Percentiles rank a stretch among this genome's conserved stretches.
Evolutionary conservation across 2,329 filamentous ascomycete species (phyloP).

Genomic region (Claviceps sp.): DNA sequence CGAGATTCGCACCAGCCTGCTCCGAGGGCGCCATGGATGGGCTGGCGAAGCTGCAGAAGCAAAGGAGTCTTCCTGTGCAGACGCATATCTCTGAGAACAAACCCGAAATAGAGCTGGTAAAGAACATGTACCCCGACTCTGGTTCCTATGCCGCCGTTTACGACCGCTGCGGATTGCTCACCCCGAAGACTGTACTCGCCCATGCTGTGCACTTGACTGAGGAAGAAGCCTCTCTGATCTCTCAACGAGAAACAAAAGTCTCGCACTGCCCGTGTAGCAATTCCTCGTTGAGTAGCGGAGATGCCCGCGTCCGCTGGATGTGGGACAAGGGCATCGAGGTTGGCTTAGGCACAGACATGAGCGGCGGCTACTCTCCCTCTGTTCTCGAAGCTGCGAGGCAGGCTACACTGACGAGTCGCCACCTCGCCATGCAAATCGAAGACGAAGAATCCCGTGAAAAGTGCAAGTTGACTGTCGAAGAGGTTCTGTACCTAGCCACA

Average conservation of each 20-base stretch:
- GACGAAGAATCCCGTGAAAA: slow-evolving; percentile 27
- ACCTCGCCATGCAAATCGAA: slow-evolving; percentile 43
- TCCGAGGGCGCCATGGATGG: slow-evolving; percentile 43
- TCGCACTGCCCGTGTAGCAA: slow-evolving; percentile 85
- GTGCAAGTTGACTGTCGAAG: slow-evolving; percentile 66
- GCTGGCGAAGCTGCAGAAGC: slow-evolving; percentile 51
- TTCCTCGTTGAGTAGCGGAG: slow-evolving; percentile 65
- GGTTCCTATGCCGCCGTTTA: slow-evolving; percentile 66
- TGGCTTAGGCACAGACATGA: slow-evolving; percentile 83
- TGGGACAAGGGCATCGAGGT: slow-evolving; percentile 64
- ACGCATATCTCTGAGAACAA: slow-evolving; percentile 84
- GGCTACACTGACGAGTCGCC: slow-evolving; percentile 64
- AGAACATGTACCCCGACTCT: slow-evolving; percentile 50
- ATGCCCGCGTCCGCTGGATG: slow-evolving; percentile 60
- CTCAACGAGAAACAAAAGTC: slow-evolving; percentile 48
- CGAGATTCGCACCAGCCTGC: slow-evolving; percentile 52
- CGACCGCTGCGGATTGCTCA: slow-evolving; percentile 57
- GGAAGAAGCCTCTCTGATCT: slow-evolving; percentile 53
- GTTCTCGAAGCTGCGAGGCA: slow-evolving; percentile 75
- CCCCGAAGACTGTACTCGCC: slow-evolving; percentile 63
- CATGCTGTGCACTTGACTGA: slow-evolving; percentile 68
- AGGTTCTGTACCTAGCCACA: slow-evolving; percentile 77
- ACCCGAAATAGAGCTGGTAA: slow-evolving; percentile 59
- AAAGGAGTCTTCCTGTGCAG: slow-evolving; percentile 58
- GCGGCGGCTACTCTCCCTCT: slow-evolving; percentile 71